These are phyloP conservation scores for Salvia rosmarinus DNA, from an alignment of 257 asterid species.

Conservation along the genomic window DNA sequence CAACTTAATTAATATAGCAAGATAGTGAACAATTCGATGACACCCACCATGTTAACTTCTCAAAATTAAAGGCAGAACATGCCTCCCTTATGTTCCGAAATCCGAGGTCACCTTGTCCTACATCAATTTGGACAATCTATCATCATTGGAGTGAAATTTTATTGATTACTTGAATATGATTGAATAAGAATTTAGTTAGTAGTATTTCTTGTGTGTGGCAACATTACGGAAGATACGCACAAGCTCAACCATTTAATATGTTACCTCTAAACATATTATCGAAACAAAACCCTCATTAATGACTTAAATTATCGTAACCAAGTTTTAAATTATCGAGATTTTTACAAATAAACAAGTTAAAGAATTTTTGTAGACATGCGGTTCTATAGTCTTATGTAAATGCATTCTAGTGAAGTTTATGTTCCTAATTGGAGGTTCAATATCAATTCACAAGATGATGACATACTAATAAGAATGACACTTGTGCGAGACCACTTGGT, in stretches of 20 bases:
- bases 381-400: too few species aligned
- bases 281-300: too few species aligned
- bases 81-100: constrained; percentile 4
- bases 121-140: neutral
- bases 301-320: too few species aligned
- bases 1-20: neutral
- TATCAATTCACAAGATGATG: too few species aligned
- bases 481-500: too few species aligned
- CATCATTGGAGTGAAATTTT: neutral
- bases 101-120: constrained; percentile 11
- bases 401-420: too few species aligned
- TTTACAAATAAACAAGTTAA: too few species aligned
- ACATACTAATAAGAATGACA: neutral
- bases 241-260: constrained; percentile 2
- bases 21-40: constrained; percentile 4
- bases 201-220: neutral
- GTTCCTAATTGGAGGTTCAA: too few species aligned
- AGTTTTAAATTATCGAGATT: too few species aligned
- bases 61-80: neutral
- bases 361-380: too few species aligned
- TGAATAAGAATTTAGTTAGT: neutral
- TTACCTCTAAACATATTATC: neutral
- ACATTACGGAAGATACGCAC: neutral
- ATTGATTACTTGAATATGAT: neutral
- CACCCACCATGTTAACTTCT: neutral